These are phyloP conservation scores for Aspergillus thermomutatus DNA, from an alignment of 2,329 filamentous ascomycete species.

Conservation along the genomic window DNA sequence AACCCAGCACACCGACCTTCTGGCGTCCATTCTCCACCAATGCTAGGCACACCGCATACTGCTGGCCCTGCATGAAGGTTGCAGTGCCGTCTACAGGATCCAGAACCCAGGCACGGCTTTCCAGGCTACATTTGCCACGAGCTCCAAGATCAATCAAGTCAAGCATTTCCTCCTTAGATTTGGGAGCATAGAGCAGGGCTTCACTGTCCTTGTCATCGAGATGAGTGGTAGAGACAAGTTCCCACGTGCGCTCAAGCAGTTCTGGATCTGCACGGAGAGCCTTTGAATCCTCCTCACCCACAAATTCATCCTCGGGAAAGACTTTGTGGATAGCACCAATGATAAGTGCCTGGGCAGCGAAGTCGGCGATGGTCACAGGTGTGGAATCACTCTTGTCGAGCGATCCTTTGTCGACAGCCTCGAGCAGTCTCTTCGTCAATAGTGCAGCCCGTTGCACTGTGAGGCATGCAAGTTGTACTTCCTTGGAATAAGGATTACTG, in stretches of 20 bases:
- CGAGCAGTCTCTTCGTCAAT: conserved; percentile 55
- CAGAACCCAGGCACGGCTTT: conserved; percentile 56
- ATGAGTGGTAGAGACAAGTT: conserved; percentile 45
- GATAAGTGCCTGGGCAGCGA: conserved; percentile 61
- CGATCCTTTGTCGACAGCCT: conserved; percentile 47
- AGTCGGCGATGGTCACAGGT: conserved; percentile 63
- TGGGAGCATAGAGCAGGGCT: conserved; percentile 38
- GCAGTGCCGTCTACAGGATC: conserved; percentile 65
- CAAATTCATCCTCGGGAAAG: conserved; percentile 56
- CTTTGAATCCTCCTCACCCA: conserved; percentile 60
- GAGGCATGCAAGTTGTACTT: conserved; percentile 36
- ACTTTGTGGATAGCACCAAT: conserved; percentile 53
- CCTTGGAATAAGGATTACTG: conserved; percentile 29
- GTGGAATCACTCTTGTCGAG: conserved; percentile 57
- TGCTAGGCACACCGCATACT: conserved; percentile 61
- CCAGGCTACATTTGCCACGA: conserved; percentile 36
- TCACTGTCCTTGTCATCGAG: conserved; percentile 34
- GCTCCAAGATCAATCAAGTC: conserved; percentile 60
- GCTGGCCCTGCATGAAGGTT: conserved; percentile 58
- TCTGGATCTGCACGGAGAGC: conserved; percentile 48
- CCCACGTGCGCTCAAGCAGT: conserved; percentile 55
- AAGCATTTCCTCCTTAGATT: conserved; percentile 55
- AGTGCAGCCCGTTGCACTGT: conserved; percentile 56
- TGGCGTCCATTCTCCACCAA: conserved; percentile 57
- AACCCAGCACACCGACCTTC: conserved; percentile 58